phyloP scores from a whole-genome alignment of 495 filamentous ascomycete species.

The Pseudomonodictys pantanalensis region DNA sequence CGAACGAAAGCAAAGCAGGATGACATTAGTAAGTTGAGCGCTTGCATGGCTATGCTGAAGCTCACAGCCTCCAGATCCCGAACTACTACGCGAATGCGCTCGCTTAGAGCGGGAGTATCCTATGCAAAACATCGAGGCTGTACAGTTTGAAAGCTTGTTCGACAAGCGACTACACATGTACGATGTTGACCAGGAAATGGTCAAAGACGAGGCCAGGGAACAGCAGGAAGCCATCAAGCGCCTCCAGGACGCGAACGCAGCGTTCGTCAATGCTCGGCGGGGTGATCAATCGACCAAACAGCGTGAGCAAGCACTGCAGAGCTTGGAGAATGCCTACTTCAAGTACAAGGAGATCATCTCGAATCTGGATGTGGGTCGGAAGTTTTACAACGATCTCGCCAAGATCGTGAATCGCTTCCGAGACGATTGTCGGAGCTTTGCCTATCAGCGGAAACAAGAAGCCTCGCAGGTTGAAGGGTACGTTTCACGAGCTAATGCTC shows the following conservation, averaged over 20 bases:
- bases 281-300: slow-evolving; percentile 74
- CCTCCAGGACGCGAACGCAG: slow-evolving; percentile 69
- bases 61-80: slow-evolving; percentile 49
- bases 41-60: slow-evolving; percentile 1
- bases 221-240: slow-evolving; percentile 69
- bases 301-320: slow-evolving; percentile 81
- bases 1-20: slow-evolving; percentile 76
- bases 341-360: slow-evolving; percentile 93
- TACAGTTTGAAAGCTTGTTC: slow-evolving; percentile 88
- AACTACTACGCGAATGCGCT: slow-evolving; percentile 76
- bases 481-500: slow-evolving; percentile 23
- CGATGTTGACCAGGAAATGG: slow-evolving; percentile 65
- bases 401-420: slow-evolving; percentile 76
- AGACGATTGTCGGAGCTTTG: slow-evolving; percentile 75
- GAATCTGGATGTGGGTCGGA: slow-evolving; percentile 83
- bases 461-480: slow-evolving; percentile 73
- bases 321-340: slow-evolving; percentile 85
- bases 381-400: slow-evolving; percentile 95
- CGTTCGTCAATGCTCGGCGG: slow-evolving; percentile 67
- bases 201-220: slow-evolving; percentile 68
- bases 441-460: slow-evolving; percentile 74
- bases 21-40: slow-evolving; percentile 68
- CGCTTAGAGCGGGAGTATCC: slow-evolving; percentile 82
- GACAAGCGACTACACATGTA: slow-evolving; percentile 78
- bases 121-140: slow-evolving; percentile 76